Evolutionary conservation across 2,329 filamentous ascomycete genomes (phyloP), one percentile per base, ranked within the genome.

Genomic region (Paecilomyces formosus): DNA sequence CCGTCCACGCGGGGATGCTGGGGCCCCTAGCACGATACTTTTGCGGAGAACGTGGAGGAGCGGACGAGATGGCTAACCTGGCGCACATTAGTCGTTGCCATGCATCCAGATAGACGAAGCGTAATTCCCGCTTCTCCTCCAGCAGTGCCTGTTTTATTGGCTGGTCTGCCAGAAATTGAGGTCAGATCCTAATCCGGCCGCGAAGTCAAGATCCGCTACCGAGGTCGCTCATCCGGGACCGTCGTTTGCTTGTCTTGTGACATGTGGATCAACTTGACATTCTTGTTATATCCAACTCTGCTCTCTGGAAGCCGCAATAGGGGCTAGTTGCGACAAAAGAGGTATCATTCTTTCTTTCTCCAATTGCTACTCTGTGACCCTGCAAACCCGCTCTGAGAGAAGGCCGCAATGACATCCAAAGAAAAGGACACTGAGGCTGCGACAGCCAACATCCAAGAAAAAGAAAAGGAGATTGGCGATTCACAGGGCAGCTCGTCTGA

Each of bases 371-470:
- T 26, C 24, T 26, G 24, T 26, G 24, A 26, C 24, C 24, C 30
- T 11, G 6, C 30, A 31, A 31, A 31, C 30, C 7, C 8, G 8
- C 8, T 31, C 30, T 12, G 11, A 31, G 11, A 31, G 8, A 31
- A 31, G 30, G 30, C 30, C 8, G 30, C 30, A 9, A 31, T 31
- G 30, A 31, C 30, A 31, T 31, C 30, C 30, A 31, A 31, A 31
- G 30, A 31, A 9, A 31, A 31, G 5, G 30, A 21, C 1, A 52
- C 21, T 11, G 21, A 26, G 30, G 15, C 51, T 2, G 7, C 51
- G 7, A 53, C 15, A 7, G n/a, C 45, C 45, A 22, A 53, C 22
- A 53, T 65, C 21, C 60, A 66, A 21, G 61, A 65, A 24, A 65
- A 66, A 50, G 28, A 62, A 39, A 50, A 57, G 6, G 24, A 26